Percentiles rank a stretch among this genome's conserved stretches.
Evolutionary conservation across 148 eudicot species (phyloP).

Genomic region (Camellia sinensis): DNA sequence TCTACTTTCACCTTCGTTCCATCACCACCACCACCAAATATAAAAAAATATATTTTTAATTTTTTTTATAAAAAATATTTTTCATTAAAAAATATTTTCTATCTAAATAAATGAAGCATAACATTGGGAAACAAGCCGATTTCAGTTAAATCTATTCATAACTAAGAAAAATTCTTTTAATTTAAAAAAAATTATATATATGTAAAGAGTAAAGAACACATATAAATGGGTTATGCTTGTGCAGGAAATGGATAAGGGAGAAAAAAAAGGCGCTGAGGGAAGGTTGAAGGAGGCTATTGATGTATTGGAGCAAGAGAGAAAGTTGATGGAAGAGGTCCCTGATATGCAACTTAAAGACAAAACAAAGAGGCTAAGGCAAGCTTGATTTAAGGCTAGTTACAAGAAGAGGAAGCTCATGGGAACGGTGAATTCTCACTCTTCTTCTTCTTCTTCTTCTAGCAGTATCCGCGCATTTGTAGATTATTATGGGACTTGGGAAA

Average conservation of each 20-base stretch:
- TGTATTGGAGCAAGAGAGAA: conserved; percentile 68
- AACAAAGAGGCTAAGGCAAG: conserved; percentile 88
- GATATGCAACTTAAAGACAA: conserved; percentile 61
- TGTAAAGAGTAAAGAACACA: not conserved
- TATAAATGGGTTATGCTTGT: not conserved
- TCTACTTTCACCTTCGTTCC: no score
- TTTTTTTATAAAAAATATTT: no score
- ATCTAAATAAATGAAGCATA: no score
- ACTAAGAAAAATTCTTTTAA: no score
- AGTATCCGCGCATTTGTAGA: not conserved
- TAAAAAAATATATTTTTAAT: no score
- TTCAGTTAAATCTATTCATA: no score
- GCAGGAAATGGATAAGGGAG: conserved; percentile 59
- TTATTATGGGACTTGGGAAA: not conserved
- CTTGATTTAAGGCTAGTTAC: conserved; percentile 90
- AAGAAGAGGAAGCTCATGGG: conserved; percentile 72
- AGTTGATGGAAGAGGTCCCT: conserved; percentile 68
- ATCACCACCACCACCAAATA: no score
- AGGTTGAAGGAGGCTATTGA: conserved; percentile 55
- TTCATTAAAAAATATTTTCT: no score
- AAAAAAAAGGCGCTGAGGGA: conserved; percentile 36
- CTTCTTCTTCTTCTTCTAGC: conserved; percentile 12
- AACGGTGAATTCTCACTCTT: conserved; percentile 4
- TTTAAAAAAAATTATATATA: no score
- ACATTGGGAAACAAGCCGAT: no score